Base-by-base conservation (phyloP, 2,329 filamentous ascomycete genomes). In the Ophiocordyceps polyrhachis-furcata region DNA sequence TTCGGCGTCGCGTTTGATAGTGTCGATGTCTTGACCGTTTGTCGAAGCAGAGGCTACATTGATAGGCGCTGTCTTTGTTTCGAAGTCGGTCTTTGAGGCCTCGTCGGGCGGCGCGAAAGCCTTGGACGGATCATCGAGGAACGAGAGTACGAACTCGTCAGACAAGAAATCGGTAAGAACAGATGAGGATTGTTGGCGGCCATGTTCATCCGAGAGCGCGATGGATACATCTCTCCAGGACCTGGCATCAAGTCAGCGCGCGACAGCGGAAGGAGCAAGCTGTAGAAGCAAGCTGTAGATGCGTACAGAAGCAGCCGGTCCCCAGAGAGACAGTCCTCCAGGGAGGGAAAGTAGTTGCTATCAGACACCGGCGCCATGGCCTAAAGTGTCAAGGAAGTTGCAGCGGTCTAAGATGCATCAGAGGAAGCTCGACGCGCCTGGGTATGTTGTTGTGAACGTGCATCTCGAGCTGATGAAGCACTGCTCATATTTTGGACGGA, bases 41-140 rank as follows among this genome's bases (percentile, higher is more conserved):
- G 74, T 76, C 13, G 74, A 67, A 5, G 74, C 74, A 17, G 82
- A 77, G 1, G 84, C 76, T 43, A 87, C 76, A 58, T 93, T 82
- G 49, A 95, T 93, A 5, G 87, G 83, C 20, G 87, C 83, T 1
- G 84, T 93, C 61, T 81, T 87, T 19, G 83, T 83, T 48, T 93
- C 83, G 56, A 93, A 93, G 17, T 74, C 73, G 51, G 74, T 70
- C 60, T 79, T 83, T 28, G 81, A 74, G 53, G 76, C 69, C 44
- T 75, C 58, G 50, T 73, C 79, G 68, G 50, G 70, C 55, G 72
- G 61, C 47, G 73, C 65, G 59, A 89, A 93, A 40, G 80, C 76
- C 49, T 70, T 71, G 55, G 79, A 70, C 23, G 84, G 81, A 45
- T 74, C 71, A 51, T 74, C 76, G 47, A 95, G 71, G 47, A 88